A percentile compares a stretch with the other conserved stretches of the same genome.
Evolutionary conservation across 176 grass and related monocot genomes (phyloP).

Genomic region (Carex scoparia): DNA sequence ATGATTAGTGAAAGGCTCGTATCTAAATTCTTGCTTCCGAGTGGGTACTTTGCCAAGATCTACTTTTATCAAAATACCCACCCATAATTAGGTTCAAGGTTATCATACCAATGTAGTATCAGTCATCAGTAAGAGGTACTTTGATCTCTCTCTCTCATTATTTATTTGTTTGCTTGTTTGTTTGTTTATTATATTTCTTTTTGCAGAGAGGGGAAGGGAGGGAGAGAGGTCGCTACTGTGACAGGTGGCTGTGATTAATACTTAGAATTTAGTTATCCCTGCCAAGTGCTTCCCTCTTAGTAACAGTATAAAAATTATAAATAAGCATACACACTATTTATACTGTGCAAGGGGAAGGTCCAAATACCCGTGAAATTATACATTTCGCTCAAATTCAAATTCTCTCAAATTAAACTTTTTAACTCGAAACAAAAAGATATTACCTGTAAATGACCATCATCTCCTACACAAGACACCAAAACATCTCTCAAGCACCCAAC

Average conservation of each 20-base stretch:
- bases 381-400: background rate
- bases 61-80: background rate
- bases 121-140: background rate
- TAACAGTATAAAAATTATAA: background rate
- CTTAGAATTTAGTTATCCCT: background rate
- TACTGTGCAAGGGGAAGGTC: background rate
- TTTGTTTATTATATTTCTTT: background rate
- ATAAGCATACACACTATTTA: background rate
- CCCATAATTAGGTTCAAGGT: background rate
- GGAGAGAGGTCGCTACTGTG: background rate
- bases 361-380: background rate
- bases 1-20: background rate
- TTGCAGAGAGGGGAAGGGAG: background rate
- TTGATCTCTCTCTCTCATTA: background rate
- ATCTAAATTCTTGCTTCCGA: background rate
- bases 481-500: slow-evolving; percentile 68
- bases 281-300: background rate
- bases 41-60: background rate
- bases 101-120: background rate
- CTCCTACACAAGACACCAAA: slow-evolving; percentile 59
- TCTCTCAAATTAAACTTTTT: background rate
- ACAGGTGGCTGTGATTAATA: background rate
- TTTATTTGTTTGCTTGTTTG: background rate
- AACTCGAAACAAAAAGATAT: background rate
- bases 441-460: slow-evolving; percentile 79